Evolutionary conservation across 2,329 filamentous ascomycete genomes (phyloP).

Genomic region (Rutstroemia sp.): DNA sequence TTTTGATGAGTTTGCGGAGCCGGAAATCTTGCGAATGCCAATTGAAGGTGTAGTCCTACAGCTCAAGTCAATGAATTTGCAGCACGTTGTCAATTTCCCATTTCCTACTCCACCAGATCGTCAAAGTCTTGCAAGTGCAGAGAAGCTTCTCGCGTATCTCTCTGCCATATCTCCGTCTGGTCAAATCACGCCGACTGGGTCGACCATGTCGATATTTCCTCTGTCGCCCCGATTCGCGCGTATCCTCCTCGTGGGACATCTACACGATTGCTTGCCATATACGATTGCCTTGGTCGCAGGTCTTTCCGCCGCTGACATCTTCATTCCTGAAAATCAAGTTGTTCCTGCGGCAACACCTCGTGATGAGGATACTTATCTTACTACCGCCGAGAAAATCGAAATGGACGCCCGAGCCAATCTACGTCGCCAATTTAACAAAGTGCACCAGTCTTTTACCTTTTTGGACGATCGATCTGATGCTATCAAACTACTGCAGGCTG

Average conservation of each 20-base stretch:
- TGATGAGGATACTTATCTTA: conserved; percentile 46
- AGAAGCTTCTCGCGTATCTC: conserved; percentile 78
- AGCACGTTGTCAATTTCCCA: conserved; percentile 86
- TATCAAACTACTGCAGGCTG: conserved; percentile 81
- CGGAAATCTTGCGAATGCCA: conserved; percentile 84
- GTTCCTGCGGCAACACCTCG: conserved; percentile 48
- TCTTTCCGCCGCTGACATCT: conserved; percentile 81
- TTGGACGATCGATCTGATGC: conserved; percentile 81
- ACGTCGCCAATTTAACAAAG: conserved; percentile 55
- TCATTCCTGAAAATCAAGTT: conserved; percentile 73
- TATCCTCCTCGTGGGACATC: conserved; percentile 82
- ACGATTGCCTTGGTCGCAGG: conserved; percentile 84
- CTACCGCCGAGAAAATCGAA: conserved; percentile 61
- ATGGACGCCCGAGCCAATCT: conserved; percentile 62
- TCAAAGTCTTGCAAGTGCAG: conserved; percentile 69
- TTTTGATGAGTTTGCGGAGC: conserved; percentile 77
- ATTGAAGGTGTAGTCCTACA: conserved; percentile 90
- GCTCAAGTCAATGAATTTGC: conserved; percentile 88
- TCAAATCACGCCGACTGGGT: conserved; percentile 73
- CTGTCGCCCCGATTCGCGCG: conserved; percentile 85
- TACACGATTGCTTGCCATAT: conserved; percentile 75
- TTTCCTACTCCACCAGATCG: conserved; percentile 87
- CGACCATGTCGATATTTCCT: conserved; percentile 80
- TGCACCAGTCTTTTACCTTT: conserved; percentile 70
- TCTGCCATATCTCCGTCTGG: conserved; percentile 68